Conservation (phyloP, 169 alveolate species). For the Perkinsus chesapeaki region DNA sequence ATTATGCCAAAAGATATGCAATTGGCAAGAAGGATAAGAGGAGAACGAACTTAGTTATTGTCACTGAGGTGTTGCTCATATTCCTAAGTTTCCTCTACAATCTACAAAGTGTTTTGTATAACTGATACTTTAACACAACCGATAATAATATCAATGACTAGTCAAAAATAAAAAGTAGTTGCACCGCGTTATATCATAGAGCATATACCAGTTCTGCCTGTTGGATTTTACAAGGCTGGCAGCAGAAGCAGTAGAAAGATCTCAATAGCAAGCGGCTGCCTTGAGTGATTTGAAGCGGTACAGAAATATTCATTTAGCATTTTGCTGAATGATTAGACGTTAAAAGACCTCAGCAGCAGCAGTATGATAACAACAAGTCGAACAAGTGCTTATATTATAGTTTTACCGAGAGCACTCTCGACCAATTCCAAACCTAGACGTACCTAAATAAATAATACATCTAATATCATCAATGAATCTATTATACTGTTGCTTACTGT, state of each 20-base stretch:
- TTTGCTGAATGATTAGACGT: no score
- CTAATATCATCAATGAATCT: no score
- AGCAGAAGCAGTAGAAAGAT: no score
- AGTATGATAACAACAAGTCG: background rate
- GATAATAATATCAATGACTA: background rate
- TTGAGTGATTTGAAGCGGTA: no score
- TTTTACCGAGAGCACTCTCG: background rate
- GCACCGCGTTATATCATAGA: no score
- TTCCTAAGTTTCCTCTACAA: background rate
- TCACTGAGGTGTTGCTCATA: background rate
- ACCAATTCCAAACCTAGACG: background rate
- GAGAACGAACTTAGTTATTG: slow-evolving; percentile 90
- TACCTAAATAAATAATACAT: no score
- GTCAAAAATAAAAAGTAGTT: no score
- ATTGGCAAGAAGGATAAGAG: slow-evolving; percentile 96
- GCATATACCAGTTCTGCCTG: no score
- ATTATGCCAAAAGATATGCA: slow-evolving; percentile 99
- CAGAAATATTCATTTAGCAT: no score
- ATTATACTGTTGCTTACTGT: background rate
- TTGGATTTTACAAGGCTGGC: no score
- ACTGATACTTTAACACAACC: background rate
- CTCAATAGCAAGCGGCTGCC: no score
- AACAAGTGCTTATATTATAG: background rate
- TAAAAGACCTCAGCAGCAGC: no score
- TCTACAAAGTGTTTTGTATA: background rate